Evolutionary conservation across 148 eudicot genomes (phyloP).

Genomic region (Amaranthus palmeri): DNA sequence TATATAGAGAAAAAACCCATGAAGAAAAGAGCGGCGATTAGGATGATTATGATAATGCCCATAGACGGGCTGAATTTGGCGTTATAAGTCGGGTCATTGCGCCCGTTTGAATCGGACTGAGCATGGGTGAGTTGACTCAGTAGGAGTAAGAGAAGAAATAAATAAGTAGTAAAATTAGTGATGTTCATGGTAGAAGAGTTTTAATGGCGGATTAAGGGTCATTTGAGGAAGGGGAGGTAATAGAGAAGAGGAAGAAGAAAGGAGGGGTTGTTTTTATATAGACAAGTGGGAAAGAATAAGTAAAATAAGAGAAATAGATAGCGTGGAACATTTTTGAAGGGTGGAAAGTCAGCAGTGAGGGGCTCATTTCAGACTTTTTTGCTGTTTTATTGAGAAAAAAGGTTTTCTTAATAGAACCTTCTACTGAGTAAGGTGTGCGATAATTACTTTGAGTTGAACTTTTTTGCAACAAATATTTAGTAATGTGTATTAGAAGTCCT

Average conservation of each 20-base stretch:
- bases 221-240: not conserved
- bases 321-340: too few species aligned
- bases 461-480: too few species aligned
- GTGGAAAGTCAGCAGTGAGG: too few species aligned
- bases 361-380: too few species aligned
- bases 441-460: too few species aligned
- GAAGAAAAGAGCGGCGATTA: slow-evolving; percentile 53
- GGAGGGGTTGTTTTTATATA: too few species aligned
- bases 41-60: slow-evolving; percentile 45
- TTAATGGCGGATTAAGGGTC: not conserved
- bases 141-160: not conserved
- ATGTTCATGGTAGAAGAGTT: not conserved
- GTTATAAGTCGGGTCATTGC: not conserved
- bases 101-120: slow-evolving; percentile 8
- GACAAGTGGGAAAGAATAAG: too few species aligned
- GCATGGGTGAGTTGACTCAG: slow-evolving; percentile 3
- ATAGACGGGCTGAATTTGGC: slow-evolving; percentile 44
- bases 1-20: slow-evolving; percentile 67
- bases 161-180: not conserved
- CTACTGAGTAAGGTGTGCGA: too few species aligned
- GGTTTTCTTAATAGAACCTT: too few species aligned
- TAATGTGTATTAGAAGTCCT: too few species aligned
- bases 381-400: too few species aligned
- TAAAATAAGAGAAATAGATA: too few species aligned
- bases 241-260: not conserved